Evolutionary conservation across 208 protist species (phyloP).

Genomic region (Leishmania turanica): DNA sequence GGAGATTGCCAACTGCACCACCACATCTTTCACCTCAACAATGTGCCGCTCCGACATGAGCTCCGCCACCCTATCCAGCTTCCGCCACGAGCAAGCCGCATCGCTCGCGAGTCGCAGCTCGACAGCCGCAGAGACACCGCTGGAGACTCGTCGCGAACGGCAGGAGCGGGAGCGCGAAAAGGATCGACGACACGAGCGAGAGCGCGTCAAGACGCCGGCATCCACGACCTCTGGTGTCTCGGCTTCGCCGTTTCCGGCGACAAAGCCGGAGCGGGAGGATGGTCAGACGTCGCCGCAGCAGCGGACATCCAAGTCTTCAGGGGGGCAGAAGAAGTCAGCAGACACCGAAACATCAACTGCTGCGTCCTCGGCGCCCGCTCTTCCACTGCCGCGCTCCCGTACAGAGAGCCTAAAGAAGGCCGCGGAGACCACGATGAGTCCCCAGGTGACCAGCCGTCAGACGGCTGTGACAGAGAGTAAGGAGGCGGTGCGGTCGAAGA

Average conservation of each 20-base stretch:
- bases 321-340: background rate
- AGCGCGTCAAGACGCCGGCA: background rate
- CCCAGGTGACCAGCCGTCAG: background rate
- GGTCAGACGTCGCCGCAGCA: background rate
- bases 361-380: background rate
- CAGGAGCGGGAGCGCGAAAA: background rate
- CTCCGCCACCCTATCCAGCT: background rate
- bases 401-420: conserved; percentile 11
- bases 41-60: conserved; percentile 13
- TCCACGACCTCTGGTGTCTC: background rate
- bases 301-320: background rate
- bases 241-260: background rate
- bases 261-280: background rate
- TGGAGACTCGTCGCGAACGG: background rate
- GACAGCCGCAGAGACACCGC: background rate
- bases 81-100: background rate
- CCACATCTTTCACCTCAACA: background rate
- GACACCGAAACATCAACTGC: background rate
- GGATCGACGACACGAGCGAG: background rate
- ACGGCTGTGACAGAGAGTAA: background rate
- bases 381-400: conserved; percentile 21
- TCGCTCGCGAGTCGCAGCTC: conserved; percentile 2
- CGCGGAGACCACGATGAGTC: background rate
- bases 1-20: background rate
- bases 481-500: background rate